Evolutionary conservation across 352 stramenopile species (phyloP), one percentile per base, ranked within the genome.

Genomic region (Phytophthora multivora): DNA sequence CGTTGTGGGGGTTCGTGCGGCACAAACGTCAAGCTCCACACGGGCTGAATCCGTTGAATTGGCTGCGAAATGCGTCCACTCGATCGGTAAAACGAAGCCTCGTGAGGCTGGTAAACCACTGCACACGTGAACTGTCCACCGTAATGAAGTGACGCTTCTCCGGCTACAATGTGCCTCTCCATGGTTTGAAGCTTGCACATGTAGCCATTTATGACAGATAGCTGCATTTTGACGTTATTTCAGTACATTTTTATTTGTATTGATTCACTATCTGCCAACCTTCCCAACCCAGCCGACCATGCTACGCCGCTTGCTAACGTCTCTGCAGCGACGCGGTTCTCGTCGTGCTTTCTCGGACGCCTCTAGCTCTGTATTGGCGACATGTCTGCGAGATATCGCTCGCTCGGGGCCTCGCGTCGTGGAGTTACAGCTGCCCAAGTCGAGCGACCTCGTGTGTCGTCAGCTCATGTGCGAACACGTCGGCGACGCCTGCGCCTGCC

Each of bases 401-500:
- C 83, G 78, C 49, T 58, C 51, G 3, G 82, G 79, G 13, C 38
- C 61, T 18, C 62, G 57, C 26, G 79, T 95, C 21, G 65, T 67
- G 19, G 51, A 73, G 60, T 80, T 97, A 53, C 40, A 93, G 59
- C 79, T 97, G 23, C 28, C 71, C n/a, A 66, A 68, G 45, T 97
- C 88, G 19, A 53, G 73, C n/a, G 91, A 97, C 68, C 70, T 97
- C 38, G 58, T 96, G n/a, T 97, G 91, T 71, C 83, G 79, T 31
- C 96, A 97, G 59, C 73, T 97, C 46, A 97, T 97, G 91, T 97
- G 91, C 65, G 86, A 96, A 62, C 85, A 95, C 70, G 71, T 97
- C 23, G 90, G 91, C 23, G 79, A 84, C 49, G 80, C 88, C 10
- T 97, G 91, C 59, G 71, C 85, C 26, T 97, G 91, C 71, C 80